A percentile compares a stretch with the other conserved stretches of the same genome.
phyloP scores from a whole-genome alignment of 257 asterid species.

The Cinchona pubescens region DNA sequence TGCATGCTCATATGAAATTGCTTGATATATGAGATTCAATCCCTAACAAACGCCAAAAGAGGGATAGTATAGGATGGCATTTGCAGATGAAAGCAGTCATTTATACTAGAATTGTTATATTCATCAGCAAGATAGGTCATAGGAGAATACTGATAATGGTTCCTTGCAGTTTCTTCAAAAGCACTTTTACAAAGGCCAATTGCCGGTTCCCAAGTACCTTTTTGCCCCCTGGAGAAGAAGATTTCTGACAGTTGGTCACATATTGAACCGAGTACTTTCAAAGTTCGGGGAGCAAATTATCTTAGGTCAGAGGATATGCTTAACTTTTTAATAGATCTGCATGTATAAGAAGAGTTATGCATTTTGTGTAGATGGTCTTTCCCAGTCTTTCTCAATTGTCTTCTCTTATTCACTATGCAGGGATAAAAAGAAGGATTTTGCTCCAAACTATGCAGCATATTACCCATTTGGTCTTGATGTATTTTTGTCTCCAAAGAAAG shows the following conservation, averaged over 20 bases:
- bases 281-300: conserved; percentile 78
- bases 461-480: conserved; percentile 93
- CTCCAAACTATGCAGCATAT: conserved; percentile 78
- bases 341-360: not conserved
- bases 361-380: not conserved
- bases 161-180: conserved; percentile 75
- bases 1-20: not conserved
- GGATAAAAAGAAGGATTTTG: conserved; percentile 85
- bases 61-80: not conserved
- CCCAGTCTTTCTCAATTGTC: not conserved
- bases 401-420: conserved; percentile 35
- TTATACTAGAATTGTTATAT: not conserved
- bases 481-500: conserved; percentile 71
- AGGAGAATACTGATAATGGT: conserved; percentile 5
- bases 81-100: not conserved
- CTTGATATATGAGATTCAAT: not conserved
- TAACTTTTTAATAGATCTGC: not conserved
- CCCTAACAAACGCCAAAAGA: not conserved
- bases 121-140: not conserved
- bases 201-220: conserved; percentile 95
- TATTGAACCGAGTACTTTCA: conserved; percentile 75
- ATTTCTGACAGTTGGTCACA: conserved; percentile 89
- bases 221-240: conserved; percentile 79
- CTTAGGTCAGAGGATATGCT: conserved; percentile 44
- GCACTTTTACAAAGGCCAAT: conserved; percentile 64